Conservation (phyloP, 108 stramenopile genomes). For the Nannochloropsis salina region DNA sequence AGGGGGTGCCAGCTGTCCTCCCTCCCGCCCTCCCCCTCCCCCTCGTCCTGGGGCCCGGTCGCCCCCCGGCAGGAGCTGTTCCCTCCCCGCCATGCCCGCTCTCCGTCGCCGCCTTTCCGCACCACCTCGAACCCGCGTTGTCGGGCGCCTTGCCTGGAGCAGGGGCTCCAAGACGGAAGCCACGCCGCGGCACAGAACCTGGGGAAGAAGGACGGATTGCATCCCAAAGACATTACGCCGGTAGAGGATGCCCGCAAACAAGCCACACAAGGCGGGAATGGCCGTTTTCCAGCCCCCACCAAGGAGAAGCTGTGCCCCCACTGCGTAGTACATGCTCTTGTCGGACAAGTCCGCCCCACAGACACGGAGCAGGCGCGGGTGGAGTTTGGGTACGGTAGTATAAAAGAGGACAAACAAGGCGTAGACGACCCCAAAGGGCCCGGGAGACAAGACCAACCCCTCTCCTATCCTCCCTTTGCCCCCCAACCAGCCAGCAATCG, state of each 20-base stretch:
- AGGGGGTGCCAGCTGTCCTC: neutral
- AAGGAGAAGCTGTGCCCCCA: slow-evolving; percentile 4
- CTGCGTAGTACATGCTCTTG: slow-evolving; percentile 4
- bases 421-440: neutral
- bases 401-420: neutral
- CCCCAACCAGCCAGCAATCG: neutral
- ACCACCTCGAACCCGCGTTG: neutral
- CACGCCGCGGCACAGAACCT: neutral
- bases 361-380: neutral
- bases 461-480: neutral
- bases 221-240: neutral
- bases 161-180: neutral
- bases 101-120: neutral
- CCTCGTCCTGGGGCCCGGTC: neutral
- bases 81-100: neutral
- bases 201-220: neutral
- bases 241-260: neutral
- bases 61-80: neutral
- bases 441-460: neutral
- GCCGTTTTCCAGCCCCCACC: neutral
- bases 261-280: neutral
- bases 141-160: neutral
- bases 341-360: neutral
- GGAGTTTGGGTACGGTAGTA: neutral
- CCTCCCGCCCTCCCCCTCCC: neutral